Evolutionary conservation across 768 basidiomycete genomes (phyloP).

Genomic region (Dentipellis fragilis): DNA sequence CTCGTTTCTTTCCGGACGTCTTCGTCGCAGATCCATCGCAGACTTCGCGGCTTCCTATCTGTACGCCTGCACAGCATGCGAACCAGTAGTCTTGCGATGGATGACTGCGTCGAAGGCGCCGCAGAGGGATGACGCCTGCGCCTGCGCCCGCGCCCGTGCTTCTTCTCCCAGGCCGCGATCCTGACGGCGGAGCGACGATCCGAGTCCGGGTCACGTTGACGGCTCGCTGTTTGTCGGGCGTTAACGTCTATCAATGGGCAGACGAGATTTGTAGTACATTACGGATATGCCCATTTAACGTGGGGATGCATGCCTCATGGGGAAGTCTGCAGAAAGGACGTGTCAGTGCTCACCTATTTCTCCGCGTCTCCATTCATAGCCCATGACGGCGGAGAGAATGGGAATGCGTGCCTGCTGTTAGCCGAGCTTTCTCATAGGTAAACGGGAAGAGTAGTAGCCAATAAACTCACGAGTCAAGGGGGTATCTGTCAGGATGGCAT

Average conservation of each 20-base stretch:
- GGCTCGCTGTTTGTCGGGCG: background rate
- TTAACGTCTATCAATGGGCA: background rate
- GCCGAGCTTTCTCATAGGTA: too few species aligned
- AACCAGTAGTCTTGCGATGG: slow-evolving; percentile 57
- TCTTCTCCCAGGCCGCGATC: background rate
- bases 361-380: too few species aligned
- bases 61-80: slow-evolving; percentile 18
- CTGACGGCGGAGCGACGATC: background rate
- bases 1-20: slow-evolving; percentile 19
- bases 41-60: slow-evolving; percentile 19
- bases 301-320: too few species aligned
- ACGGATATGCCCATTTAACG: too few species aligned
- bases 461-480: too few species aligned
- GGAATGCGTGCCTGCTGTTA: too few species aligned
- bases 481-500: too few species aligned
- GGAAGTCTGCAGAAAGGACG: too few species aligned
- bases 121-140: background rate
- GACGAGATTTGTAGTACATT: too few species aligned
- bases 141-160: background rate
- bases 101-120: slow-evolving; percentile 62
- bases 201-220: background rate
- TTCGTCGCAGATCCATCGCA: slow-evolving; percentile 18
- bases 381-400: too few species aligned
- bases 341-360: too few species aligned
- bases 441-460: too few species aligned